These are phyloP conservation scores for Camellia sinensis DNA, from an alignment of 148 eudicot species.

Conservation along the genomic window DNA sequence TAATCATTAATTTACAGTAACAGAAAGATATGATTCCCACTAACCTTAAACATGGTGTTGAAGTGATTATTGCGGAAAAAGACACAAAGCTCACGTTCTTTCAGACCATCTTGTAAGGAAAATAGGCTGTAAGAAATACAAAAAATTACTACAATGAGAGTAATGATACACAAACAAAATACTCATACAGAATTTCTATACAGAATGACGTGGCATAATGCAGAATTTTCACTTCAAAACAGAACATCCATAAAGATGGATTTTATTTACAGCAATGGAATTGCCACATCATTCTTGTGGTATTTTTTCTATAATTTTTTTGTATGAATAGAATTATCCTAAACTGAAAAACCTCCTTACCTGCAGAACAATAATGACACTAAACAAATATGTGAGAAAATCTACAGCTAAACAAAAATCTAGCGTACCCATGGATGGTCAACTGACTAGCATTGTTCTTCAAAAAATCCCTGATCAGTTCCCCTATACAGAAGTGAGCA, in stretches of 20 bases:
- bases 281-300: no score
- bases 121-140: constrained; percentile 57
- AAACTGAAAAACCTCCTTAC: neutral
- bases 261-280: no score
- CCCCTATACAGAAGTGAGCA: constrained; percentile 47
- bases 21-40: neutral
- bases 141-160: neutral
- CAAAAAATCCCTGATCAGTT: constrained; percentile 64
- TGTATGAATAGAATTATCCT: no score
- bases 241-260: no score
- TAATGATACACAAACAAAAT: no score
- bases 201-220: no score
- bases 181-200: no score
- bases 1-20: neutral
- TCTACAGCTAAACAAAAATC: constrained; percentile 3
- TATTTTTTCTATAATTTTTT: no score
- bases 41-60: constrained; percentile 95
- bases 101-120: constrained; percentile 70
- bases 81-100: constrained; percentile 87
- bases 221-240: no score
- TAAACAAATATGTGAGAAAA: neutral
- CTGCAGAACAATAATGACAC: neutral
- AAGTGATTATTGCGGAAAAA: constrained; percentile 98
- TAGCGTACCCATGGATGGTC: constrained; percentile 72
- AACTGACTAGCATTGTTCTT: constrained; percentile 81